These are phyloP conservation scores for Brettanomyces naardenensis DNA, from an alignment of 805 yeast genomes.

Conservation along the genomic window DNA sequence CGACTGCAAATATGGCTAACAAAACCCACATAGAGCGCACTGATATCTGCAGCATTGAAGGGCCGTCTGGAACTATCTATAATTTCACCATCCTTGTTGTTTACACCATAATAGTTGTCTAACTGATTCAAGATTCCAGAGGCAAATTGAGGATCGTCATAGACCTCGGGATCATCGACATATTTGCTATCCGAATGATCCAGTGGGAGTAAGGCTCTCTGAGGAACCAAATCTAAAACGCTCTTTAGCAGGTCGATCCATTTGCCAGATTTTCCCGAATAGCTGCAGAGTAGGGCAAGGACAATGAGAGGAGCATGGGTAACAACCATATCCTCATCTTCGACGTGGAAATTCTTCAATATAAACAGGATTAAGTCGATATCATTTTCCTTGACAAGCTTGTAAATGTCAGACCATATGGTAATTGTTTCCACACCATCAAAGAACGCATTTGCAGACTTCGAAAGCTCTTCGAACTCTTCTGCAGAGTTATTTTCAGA, in stretches of 20 bases:
- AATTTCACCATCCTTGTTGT: background rate
- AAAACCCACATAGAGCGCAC: slow-evolving; percentile 30
- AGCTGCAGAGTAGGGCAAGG: slow-evolving; percentile 29
- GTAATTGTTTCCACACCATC: slow-evolving; percentile 77
- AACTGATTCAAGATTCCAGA: slow-evolving; percentile 8
- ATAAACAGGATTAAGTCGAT: slow-evolving; percentile 51
- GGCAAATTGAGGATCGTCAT: slow-evolving; percentile 9
- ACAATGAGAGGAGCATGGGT: slow-evolving; percentile 65
- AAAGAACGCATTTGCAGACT: slow-evolving; percentile 61
- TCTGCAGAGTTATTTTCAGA: slow-evolving; percentile 16
- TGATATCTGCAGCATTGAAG: slow-evolving; percentile 34
- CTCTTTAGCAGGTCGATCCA: slow-evolving; percentile 35
- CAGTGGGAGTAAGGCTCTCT: slow-evolving; percentile 51
- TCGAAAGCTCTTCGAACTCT: slow-evolving; percentile 38
- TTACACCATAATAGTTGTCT: slow-evolving; percentile 10
- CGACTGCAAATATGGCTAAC: slow-evolving; percentile 17
- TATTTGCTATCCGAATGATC: slow-evolving; percentile 29
- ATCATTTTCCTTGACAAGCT: slow-evolving; percentile 32
- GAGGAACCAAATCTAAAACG: slow-evolving; percentile 51
- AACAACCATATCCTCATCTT: slow-evolving; percentile 80
- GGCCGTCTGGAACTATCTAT: slow-evolving; percentile 23
- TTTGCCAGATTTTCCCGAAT: slow-evolving; percentile 10
- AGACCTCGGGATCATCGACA: slow-evolving; percentile 5
- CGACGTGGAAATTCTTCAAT: slow-evolving; percentile 57
- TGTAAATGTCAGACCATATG: slow-evolving; percentile 64